Base-by-base conservation (phyloP, 345 rosid species). In the Aurinia saxatilis region DNA sequence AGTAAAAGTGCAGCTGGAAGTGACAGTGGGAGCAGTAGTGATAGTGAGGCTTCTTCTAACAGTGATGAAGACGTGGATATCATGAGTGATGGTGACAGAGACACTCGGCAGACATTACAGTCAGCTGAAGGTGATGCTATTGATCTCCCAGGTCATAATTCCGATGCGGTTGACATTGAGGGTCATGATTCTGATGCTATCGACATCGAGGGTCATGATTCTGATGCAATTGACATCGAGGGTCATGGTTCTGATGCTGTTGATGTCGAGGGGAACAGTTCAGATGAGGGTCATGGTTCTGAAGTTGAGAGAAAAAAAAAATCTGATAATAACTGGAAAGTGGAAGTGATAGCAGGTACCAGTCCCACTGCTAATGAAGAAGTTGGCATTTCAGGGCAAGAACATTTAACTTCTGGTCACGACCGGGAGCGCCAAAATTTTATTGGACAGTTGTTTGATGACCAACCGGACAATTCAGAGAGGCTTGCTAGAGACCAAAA, bases 21-120 rank as follows among this genome's bases (percentile, higher is more conserved):
- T 68, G 90, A 81, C 48, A 84, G 95, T 73, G 85, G 95, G 79
- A 93, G 96, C 65, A 91, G 89, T 60, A 90, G 99, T 78, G 97
- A 85, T 46, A 90, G 87, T 57, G 96, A 87, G 75, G 85, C 81
- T 76, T 82, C 96, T 60, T 85, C 96, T 53, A 85, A 81, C 75
- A 84, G 96, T 71, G 99, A 93, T 79, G 97, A 81, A 77, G 96
- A 93, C 34, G 97, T 90, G 63, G 97, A 93, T 79, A 90, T 93
- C 55, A 82, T 90, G 85, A 81, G 90, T 40, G 90, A 89, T 63
- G 98, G 86, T 77, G 96, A 90, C 63, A 78, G 78, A 74, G 87
- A 75, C 56, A 70, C 72, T 51, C 75, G 60, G 50, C 78, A 72
- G 65, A 76, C 80, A 36, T 21, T 75, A n/a, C 85, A 66, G 38